Base-by-base conservation (phyloP, 371 early-diverging fungal genomes). In the Funneliformis caledonium region DNA sequence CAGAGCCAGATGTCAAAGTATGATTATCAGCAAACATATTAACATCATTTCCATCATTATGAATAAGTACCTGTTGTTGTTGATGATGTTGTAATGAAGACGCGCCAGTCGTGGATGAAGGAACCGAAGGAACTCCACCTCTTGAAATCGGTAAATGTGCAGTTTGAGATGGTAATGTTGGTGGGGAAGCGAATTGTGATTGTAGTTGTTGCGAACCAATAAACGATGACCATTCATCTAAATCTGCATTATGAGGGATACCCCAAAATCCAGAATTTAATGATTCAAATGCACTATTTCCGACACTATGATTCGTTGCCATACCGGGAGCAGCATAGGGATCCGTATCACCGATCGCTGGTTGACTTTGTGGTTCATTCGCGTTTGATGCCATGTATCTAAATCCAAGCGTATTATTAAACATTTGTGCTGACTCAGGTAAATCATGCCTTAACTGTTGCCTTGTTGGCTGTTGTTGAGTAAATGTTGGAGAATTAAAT, bases 201-300 rank as follows among this genome's bases (percentile, higher is more conserved):
- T 52, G 47, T 33, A 69, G 9, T n/a, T 77, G 62, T 62, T 80
- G 80, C 19, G 70, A 37, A 9, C n/a, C 45, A 43, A 80, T 7
- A 45, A 50, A 80, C 16, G 80, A 68, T 16, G 69, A 9, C 80
- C 80, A 80, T 61, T 80, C 68, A n/a, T 65, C 72, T 22, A 80
- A n/a, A 72, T 70, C 56, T 52, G 80, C 80, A 69, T 22, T 43
- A 19, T 69, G 80, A 61, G 80, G 80, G 31, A 80, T 26, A 42
- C 52, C 78, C 80, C 80, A 80, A 61, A 67, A 72, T n/a, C 61
- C 61, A 1, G 70, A 42, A 70, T 37, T 69, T 56, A 70, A 43
- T 45, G 80, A 31, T 48, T 37, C 68, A 67, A 50, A 31, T 50
- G 68, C 42, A 33, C 12, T 31, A 48, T 26, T 47, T 5, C 50